phyloP scores from a whole-genome alignment of 106 monocot genomes.

The Allium sativum region DNA sequence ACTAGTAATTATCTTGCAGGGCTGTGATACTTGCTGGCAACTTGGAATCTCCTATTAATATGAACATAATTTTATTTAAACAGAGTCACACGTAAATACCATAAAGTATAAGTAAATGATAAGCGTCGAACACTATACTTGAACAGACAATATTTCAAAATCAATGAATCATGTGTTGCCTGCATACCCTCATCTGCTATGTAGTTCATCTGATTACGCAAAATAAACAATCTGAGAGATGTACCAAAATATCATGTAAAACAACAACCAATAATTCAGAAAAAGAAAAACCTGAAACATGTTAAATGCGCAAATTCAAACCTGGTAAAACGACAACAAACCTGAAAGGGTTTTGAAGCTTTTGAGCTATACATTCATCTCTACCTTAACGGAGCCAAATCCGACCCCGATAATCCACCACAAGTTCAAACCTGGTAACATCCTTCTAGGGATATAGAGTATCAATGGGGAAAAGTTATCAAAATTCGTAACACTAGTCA shows the following conservation, averaged over 20 bases:
- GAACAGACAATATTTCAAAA: constrained; percentile 66
- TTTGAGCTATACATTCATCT: too few relatives aligned
- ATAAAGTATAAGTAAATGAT: not conserved
- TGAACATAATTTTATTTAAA: constrained; percentile 4
- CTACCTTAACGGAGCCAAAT: too few relatives aligned
- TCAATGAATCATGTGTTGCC: constrained; percentile 42
- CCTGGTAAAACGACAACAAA: too few relatives aligned
- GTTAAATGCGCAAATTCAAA: too few relatives aligned
- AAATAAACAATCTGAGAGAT: constrained; percentile 46
- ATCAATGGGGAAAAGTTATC: too few relatives aligned
- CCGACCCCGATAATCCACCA: too few relatives aligned
- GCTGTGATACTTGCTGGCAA: constrained; percentile 81
- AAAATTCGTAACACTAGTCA: too few relatives aligned
- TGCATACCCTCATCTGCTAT: constrained; percentile 40
- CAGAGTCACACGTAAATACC: not conserved
- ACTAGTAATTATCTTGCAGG: constrained; percentile 17
- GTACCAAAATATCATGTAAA: constrained; percentile 57
- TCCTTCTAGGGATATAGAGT: too few relatives aligned
- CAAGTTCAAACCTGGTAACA: too few relatives aligned
- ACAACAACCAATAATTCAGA: constrained; percentile 44
- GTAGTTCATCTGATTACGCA: constrained; percentile 51
- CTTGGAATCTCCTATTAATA: constrained; percentile 64
- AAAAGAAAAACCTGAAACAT: constrained; percentile 46
- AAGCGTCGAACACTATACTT: constrained; percentile 35
- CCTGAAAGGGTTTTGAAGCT: too few relatives aligned